Conservation (phyloP, 306 rosid genomes). For the Glycine soja region DNA sequence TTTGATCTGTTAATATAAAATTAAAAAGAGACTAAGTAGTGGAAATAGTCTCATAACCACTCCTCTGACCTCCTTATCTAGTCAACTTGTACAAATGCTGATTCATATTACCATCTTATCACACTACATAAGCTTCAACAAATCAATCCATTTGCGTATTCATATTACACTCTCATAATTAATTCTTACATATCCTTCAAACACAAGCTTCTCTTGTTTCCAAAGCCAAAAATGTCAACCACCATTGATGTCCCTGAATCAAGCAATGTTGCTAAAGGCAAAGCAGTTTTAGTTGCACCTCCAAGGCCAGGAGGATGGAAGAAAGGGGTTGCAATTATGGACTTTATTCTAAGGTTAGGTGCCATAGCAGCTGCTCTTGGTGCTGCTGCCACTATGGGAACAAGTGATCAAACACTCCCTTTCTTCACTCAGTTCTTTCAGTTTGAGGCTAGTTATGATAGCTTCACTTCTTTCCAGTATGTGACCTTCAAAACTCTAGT, state of each 20-base stretch:
- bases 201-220: slow-evolving; percentile 26
- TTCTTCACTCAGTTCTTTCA: slow-evolving; percentile 95
- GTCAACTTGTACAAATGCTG: slow-evolving; percentile 1
- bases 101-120: neutral
- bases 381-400: slow-evolving; percentile 83
- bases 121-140: slow-evolving; percentile 51
- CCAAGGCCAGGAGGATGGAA: slow-evolving; percentile 58
- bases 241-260: slow-evolving; percentile 64
- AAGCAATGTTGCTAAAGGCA: slow-evolving; percentile 55
- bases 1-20: slow-evolving; percentile 20
- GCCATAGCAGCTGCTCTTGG: slow-evolving; percentile 66
- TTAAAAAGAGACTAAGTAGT: slow-evolving; percentile 18
- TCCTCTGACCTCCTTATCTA: slow-evolving; percentile 41
- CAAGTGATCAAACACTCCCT: slow-evolving; percentile 81
- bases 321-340: slow-evolving; percentile 70
- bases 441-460: slow-evolving; percentile 84
- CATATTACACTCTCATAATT: slow-evolving; percentile 14
- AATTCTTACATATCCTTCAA: neutral
- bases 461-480: slow-evolving; percentile 79
- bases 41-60: slow-evolving; percentile 52
- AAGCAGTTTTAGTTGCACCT: slow-evolving; percentile 42
- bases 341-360: slow-evolving; percentile 77
- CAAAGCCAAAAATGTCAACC: slow-evolving; percentile 59
- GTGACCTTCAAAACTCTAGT: slow-evolving; percentile 19
- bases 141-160: slow-evolving; percentile 40